Evolutionary conservation across 2,329 filamentous ascomycete species (phyloP).

Genomic region (Phaeophleospora eucalypticola): DNA sequence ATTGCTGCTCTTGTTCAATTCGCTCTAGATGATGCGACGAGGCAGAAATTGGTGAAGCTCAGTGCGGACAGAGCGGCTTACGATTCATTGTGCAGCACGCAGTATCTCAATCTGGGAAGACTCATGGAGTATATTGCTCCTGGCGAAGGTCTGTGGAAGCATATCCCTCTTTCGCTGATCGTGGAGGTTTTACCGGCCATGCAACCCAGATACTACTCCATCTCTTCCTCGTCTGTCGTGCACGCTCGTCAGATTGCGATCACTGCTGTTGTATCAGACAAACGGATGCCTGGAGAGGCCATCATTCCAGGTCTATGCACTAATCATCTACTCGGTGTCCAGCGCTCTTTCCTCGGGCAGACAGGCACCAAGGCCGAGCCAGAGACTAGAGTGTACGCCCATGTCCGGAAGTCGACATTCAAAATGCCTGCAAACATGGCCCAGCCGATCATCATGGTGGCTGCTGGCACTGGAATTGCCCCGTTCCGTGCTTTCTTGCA

Average conservation of each 20-base stretch:
- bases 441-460: conserved; percentile 51
- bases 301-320: conserved; percentile 17
- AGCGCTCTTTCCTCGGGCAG: conserved; percentile 35
- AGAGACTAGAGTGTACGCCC: conserved; percentile 27
- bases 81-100: conserved; percentile 28
- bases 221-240: conserved; percentile 30
- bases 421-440: conserved; percentile 38
- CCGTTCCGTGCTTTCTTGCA: conserved; percentile 44
- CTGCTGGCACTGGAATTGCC: conserved; percentile 49
- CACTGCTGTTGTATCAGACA: conserved; percentile 57
- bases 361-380: conserved; percentile 13
- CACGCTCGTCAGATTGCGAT: conserved; percentile 36
- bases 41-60: conserved; percentile 28
- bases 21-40: conserved; percentile 35
- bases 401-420: conserved; percentile 40
- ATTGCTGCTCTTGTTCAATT: conserved; percentile 38
- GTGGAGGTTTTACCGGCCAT: conserved; percentile 24
- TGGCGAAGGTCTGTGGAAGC: conserved; percentile 29
- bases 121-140: conserved; percentile 31
- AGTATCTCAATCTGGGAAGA: conserved; percentile 38
- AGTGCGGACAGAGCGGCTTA: conserved; percentile 35
- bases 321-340: conserved; percentile 30
- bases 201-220: conserved; percentile 27
- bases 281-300: conserved; percentile 23
- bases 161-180: conserved; percentile 52